Conservation (phyloP, 2,329 filamentous ascomycete genomes). For the Chaetomium sp. region DNA sequence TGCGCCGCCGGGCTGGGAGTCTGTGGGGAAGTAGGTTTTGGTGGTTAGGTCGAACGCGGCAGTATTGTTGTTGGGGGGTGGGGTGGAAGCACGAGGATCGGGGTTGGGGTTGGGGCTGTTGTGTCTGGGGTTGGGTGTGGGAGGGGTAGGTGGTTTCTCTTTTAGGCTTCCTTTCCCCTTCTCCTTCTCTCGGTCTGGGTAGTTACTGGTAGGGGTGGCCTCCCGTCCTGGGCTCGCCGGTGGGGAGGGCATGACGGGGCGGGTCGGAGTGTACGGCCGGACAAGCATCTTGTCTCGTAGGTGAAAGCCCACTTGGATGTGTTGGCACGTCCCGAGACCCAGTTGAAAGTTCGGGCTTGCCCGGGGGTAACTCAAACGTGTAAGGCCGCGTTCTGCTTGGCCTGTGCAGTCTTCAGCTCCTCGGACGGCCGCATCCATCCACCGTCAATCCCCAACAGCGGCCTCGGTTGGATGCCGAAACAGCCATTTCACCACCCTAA, state of each 20-base stretch:
- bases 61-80: slow-evolving; percentile 28
- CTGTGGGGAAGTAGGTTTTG: slow-evolving; percentile 54
- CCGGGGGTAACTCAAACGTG: slow-evolving; percentile 49
- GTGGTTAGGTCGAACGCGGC: slow-evolving; percentile 52
- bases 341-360: slow-evolving; percentile 46
- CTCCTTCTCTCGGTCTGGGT: not conserved
- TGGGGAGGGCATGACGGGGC: slow-evolving; percentile 43
- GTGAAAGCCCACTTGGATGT: slow-evolving; percentile 56
- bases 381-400: slow-evolving; percentile 50
- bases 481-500: too few relatives aligned
- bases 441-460: slow-evolving; percentile 44
- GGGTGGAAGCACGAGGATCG: not conserved
- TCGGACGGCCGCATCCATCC: slow-evolving; percentile 56
- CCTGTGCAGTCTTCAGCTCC: slow-evolving; percentile 48
- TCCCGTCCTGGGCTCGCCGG: not conserved
- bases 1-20: slow-evolving; percentile 43
- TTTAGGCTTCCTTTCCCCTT: not conserved
- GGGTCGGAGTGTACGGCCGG: slow-evolving; percentile 53
- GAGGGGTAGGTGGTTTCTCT: slow-evolving; percentile 5
- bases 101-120: not conserved
- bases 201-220: not conserved
- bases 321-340: slow-evolving; percentile 54
- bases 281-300: slow-evolving; percentile 54
- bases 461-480: slow-evolving; percentile 53
- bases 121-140: not conserved